These are phyloP conservation scores for Atkinsonella hypoxylon DNA, from an alignment of 2,329 filamentous ascomycete genomes.

Conservation along the genomic window DNA sequence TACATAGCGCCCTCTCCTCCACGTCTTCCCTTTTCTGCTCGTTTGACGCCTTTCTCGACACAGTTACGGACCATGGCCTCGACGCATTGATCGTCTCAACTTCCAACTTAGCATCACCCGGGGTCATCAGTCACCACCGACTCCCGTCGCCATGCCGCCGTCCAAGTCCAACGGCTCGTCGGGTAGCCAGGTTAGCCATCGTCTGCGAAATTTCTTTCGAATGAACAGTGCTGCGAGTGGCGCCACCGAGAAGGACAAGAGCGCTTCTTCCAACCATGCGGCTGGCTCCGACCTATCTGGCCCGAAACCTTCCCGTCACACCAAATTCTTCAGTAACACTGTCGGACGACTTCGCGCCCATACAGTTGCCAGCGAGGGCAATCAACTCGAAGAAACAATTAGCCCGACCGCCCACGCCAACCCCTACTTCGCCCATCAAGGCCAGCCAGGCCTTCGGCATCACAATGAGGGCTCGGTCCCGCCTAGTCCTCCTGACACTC, in stretches of 20 bases:
- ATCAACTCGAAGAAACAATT: conserved; percentile 74
- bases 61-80: conserved; percentile 26
- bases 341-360: conserved; percentile 80
- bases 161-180: conserved; percentile 38
- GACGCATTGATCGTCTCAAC: conserved; percentile 18
- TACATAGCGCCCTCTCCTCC: neutral
- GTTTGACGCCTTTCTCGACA: neutral
- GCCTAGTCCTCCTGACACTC: conserved; percentile 84
- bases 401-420: conserved; percentile 92
- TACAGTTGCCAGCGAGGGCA: conserved; percentile 86
- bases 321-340: conserved; percentile 74
- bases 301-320: conserved; percentile 64
- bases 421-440: conserved; percentile 95
- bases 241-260: conserved; percentile 24
- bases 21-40: neutral
- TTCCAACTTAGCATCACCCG: neutral
- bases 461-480: conserved; percentile 91
- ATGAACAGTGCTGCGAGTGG: conserved; percentile 41
- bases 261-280: conserved; percentile 2
- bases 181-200: conserved; percentile 52
- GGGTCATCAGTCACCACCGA: neutral
- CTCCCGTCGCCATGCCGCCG: conserved; percentile 32
- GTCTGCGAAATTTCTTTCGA: conserved; percentile 60
- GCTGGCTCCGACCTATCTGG: conserved; percentile 8
- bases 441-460: conserved; percentile 82